Conservation (phyloP, 73 alveolate species). For the Tetrahymena elliotti region DNA sequence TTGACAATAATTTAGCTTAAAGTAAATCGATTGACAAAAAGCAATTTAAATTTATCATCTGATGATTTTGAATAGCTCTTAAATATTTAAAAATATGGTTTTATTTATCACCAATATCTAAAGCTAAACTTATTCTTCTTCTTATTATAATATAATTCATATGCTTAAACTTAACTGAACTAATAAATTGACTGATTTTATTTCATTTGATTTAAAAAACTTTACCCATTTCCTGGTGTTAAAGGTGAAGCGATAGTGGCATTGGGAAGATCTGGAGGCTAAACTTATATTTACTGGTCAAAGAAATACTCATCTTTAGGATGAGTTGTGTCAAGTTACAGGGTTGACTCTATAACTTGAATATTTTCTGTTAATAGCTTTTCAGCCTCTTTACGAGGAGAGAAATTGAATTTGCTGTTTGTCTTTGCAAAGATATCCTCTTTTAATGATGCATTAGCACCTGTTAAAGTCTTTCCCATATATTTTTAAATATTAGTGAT, state of each 20-base stretch:
- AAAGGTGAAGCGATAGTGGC: conserved; percentile 91
- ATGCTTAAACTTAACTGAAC: too few species aligned
- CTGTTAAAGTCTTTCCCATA: not conserved
- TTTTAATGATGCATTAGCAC: not conserved
- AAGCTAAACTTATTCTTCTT: too few species aligned
- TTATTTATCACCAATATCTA: too few species aligned
- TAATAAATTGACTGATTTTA: too few species aligned
- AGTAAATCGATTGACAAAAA: too few species aligned
- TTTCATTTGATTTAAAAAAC: not conserved
- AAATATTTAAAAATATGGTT: too few species aligned
- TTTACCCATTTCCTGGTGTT: conserved; percentile 84
- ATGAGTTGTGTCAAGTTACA: not conserved
- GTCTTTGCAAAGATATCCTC: not conserved
- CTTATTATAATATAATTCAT: too few species aligned
- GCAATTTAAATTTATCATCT: too few species aligned
- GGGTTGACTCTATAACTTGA: not conserved
- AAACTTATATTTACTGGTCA: conserved; percentile 89
- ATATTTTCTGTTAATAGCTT: not conserved
- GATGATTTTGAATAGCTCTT: too few species aligned
- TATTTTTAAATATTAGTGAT: not conserved
- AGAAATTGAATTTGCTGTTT: not conserved
- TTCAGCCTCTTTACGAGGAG: not conserved
- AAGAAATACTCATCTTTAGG: conserved; percentile 62
- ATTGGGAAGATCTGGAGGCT: conserved; percentile 96
- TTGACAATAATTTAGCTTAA: too few species aligned